Base-by-base conservation (phyloP, 305 asterid species). In the Fraxinus floribunda region DNA sequence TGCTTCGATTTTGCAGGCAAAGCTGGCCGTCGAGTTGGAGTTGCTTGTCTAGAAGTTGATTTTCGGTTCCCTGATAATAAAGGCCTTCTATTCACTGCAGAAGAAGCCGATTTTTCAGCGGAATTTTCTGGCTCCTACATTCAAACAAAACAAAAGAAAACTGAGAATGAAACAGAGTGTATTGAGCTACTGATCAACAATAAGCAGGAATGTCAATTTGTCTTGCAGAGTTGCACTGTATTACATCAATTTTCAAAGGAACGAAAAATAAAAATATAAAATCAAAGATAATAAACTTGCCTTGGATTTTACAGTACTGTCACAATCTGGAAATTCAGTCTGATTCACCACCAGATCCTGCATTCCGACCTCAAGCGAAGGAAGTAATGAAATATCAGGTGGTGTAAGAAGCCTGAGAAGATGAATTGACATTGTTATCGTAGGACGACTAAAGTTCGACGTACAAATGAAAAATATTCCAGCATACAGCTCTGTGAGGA, bases 341-440 rank as follows among this genome's bases (percentile, higher is more conserved):
- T 78, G 87, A 75, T 7, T 66, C 30, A 66, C 39, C 46, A 64
- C 78, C 13, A 85, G 81, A 75, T 83, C 88, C 72, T 82, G 89
- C 60, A 18, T 71, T 32, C 75, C 86, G 75, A 81, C 62, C 79
- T 89, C 90, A 11, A 70, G 24, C 2, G 88, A 84, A 70, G 92
- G 89, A 83, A 77, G 86, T 64, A 85, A 79, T 80, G 89, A 81
- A n/a, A 87, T 41, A 68, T 82, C 90, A 1, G 94, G 91, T 38
- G 89, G 93, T 76, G 86, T 57, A 62, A 92, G 86, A 83, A 91
- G 92, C 97, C 98, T 93, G 87, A 55, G 76, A 79, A 84, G 83
- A 76, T 20, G 66, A 80, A 24, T 34, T 29, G 30, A 26, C 55
- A 4, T 80, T 46, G 29, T 36, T 7, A n/a, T 26, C 30, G 16